phyloP scores from a whole-genome alignment of 805 yeast species.

The Kluyveromyces siamensis region DNA sequence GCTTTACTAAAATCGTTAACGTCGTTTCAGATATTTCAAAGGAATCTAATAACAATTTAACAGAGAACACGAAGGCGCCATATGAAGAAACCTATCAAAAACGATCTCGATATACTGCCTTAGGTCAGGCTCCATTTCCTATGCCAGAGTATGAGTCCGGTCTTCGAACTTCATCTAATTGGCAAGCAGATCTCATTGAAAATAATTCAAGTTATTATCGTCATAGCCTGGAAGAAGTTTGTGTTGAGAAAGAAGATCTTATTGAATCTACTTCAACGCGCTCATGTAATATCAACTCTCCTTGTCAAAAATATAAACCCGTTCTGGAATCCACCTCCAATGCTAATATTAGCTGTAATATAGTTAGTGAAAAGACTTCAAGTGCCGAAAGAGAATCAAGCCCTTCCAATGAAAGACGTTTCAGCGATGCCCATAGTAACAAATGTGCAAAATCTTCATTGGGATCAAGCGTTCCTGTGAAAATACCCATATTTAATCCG shows the following conservation, averaged over 20 bases:
- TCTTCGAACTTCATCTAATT: background rate
- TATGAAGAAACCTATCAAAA: background rate
- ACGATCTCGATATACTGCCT: background rate
- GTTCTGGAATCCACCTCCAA: too few relatives aligned
- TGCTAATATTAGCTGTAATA: too few relatives aligned
- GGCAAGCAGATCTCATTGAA: background rate
- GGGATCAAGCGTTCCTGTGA: background rate
- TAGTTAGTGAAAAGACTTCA: background rate
- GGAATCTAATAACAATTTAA: background rate
- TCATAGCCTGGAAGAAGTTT: background rate
- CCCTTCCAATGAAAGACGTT: background rate
- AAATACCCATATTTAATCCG: slow-evolving; percentile 1
- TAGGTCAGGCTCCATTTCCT: too few relatives aligned
- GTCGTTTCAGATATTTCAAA: background rate
- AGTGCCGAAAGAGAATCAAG: background rate
- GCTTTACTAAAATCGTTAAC: too few relatives aligned
- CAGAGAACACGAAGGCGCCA: background rate
- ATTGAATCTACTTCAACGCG: background rate
- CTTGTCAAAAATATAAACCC: too few relatives aligned
- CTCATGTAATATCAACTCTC: background rate
- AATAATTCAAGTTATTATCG: background rate
- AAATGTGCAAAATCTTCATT: background rate
- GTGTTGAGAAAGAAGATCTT: too few relatives aligned
- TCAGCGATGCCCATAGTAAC: background rate
- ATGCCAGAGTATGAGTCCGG: background rate